These are phyloP conservation scores for Penicillium bovifimosum DNA, from an alignment of 495 filamentous ascomycete genomes.

Conservation along the genomic window DNA sequence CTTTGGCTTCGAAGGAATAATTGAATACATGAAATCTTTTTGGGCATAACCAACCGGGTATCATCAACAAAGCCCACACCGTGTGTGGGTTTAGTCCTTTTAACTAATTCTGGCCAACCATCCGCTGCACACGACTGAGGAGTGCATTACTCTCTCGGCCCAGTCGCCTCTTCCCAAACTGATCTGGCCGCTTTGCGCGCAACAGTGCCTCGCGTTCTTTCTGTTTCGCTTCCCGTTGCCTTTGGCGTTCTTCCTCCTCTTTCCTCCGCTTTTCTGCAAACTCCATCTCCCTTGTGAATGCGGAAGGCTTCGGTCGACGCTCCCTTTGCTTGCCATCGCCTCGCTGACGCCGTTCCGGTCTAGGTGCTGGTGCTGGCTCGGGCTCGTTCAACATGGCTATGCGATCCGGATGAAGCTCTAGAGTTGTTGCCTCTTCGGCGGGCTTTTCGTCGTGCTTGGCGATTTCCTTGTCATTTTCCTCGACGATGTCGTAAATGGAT, in stretches of 20 bases:
- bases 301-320: slow-evolving; percentile 52
- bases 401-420: slow-evolving; percentile 67
- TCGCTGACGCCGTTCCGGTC: slow-evolving; percentile 16
- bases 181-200: slow-evolving; percentile 69
- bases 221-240: slow-evolving; percentile 55
- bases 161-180: slow-evolving; percentile 74
- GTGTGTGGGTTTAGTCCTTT: neutral
- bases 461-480: slow-evolving; percentile 16
- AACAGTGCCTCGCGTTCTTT: slow-evolving; percentile 62
- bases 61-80: slow-evolving; percentile 13
- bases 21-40: slow-evolving; percentile 10
- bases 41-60: slow-evolving; percentile 19
- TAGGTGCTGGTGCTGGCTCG: slow-evolving; percentile 20
- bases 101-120: slow-evolving; percentile 46
- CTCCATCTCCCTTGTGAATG: slow-evolving; percentile 73
- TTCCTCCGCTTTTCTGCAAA: slow-evolving; percentile 60
- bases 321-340: slow-evolving; percentile 23
- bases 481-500: slow-evolving; percentile 31
- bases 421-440: slow-evolving; percentile 22
- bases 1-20: neutral
- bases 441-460: slow-evolving; percentile 17
- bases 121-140: slow-evolving; percentile 70
- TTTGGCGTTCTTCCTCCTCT: slow-evolving; percentile 56
- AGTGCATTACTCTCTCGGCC: slow-evolving; percentile 81
- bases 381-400: slow-evolving; percentile 59